Base-by-base conservation (phyloP, 805 yeast species). In the Kluyveromyces dobzhanskii region DNA sequence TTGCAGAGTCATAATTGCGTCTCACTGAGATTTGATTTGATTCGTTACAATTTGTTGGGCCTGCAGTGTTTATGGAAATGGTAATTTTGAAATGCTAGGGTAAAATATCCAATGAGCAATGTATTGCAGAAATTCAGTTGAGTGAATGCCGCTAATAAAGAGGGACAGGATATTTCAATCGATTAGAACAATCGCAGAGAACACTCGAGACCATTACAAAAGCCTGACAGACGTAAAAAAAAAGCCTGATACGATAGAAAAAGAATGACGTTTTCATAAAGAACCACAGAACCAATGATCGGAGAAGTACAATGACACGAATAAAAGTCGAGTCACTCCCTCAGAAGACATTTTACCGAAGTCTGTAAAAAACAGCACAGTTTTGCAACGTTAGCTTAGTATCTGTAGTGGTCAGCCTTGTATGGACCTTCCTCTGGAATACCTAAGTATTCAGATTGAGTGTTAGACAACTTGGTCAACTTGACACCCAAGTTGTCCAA, bases 321-420 rank as follows among this genome's bases (percentile, higher is more conserved):
- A 21, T 21, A 21, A 21, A 9, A 21, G n/a, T n/a, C n/a, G n/a
- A n/a, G n/a, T n/a, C n/a, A n/a, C n/a, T n/a, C n/a, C n/a, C n/a
- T n/a, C n/a, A n/a, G n/a, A n/a, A n/a, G n/a, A n/a, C n/a, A n/a
- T n/a, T n/a, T 24, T 24, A 24, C 27, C 8, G 27, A 9, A 24
- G 27, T 8, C 27, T 24, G 27, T 24, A 8, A 9, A 24, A 12
- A 24, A 12, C 12, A 12, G n/a, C n/a, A 29, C 23, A 41, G n/a
- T n/a, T n/a, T n/a, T 5, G n/a, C 11, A 6, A 12, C 5, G 7
- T 27, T 7, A 12, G 30, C 52, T 71, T 85, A 90, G 75, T 90
- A 90, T 76, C 97, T 85, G 94, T 90, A 90, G 75, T 81, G 85
- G 59, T 90, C 97, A 61, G 95, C 81, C 82, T 90, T 90, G 94